phyloP scores from a whole-genome alignment of 257 asterid genomes.

The Paraleonurus japonicus region DNA sequence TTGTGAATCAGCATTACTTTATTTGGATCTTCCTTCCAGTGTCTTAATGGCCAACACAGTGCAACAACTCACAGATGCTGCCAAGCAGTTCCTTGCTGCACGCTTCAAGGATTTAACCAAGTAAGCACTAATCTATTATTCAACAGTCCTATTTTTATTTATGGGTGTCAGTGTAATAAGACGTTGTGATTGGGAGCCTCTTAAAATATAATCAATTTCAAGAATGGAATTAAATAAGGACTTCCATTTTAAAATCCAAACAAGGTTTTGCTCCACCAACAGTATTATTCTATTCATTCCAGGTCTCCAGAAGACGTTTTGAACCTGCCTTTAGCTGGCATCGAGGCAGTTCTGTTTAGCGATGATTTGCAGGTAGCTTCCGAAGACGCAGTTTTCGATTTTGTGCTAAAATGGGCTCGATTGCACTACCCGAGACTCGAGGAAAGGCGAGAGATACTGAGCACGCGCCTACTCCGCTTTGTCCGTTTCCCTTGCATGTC shows the following conservation, averaged over 20 bases:
- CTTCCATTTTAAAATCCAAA: neutral
- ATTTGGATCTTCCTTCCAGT: constrained; percentile 85
- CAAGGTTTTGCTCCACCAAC: constrained; percentile 10
- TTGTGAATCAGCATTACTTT: constrained; percentile 79
- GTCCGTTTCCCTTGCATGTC: constrained; percentile 89
- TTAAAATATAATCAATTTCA: neutral
- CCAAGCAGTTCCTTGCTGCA: constrained; percentile 65
- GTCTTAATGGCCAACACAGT: constrained; percentile 73
- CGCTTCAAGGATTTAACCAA: constrained; percentile 78
- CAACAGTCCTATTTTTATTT: neutral
- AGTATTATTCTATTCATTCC: constrained; percentile 12
- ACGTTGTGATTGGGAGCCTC: neutral
- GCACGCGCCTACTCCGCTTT: constrained; percentile 53
- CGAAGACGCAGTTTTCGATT: constrained; percentile 79
- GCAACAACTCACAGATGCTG: constrained; percentile 68
- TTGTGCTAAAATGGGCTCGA: constrained; percentile 77
- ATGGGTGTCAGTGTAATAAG: constrained; percentile 2
- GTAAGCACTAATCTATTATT: constrained; percentile 38
- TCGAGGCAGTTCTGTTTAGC: constrained; percentile 71
- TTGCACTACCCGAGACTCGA: constrained; percentile 57
- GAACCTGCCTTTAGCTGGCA: constrained; percentile 70
- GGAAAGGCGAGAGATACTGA: constrained; percentile 59
- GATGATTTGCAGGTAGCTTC: constrained; percentile 79
- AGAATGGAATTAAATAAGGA: neutral
- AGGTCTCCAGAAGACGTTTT: constrained; percentile 74